Percentiles rank a stretch among this genome's conserved stretches.
These are phyloP conservation scores for Tuber microsphaerosporum DNA, from an alignment of 495 filamentous ascomycete species.

Conservation along the genomic window DNA sequence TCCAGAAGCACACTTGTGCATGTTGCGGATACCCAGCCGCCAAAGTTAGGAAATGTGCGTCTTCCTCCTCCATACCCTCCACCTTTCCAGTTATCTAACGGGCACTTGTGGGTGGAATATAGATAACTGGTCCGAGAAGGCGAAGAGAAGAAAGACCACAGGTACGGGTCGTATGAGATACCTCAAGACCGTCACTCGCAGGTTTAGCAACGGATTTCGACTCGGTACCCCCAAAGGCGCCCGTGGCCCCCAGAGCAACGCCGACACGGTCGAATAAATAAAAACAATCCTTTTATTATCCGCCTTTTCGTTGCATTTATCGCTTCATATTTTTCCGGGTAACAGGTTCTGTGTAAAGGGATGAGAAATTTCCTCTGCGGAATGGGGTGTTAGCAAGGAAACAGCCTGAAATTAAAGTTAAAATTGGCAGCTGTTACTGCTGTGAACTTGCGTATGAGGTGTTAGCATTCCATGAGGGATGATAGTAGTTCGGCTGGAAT, in stretches of 20 bases:
- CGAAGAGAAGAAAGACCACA: constrained; percentile 98
- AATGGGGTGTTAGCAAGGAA: neutral
- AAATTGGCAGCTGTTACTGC: neutral
- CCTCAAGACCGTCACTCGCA: constrained; percentile 80
- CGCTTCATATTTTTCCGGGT: neutral
- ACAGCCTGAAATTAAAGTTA: neutral
- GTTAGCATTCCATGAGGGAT: neutral
- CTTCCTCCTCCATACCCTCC: constrained; percentile 16
- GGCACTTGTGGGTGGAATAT: constrained; percentile 37
- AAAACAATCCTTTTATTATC: constrained; percentile 17
- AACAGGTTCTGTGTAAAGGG: constrained; percentile 4
- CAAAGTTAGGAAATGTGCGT: constrained; percentile 97
- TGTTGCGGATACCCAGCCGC: constrained; percentile 96
- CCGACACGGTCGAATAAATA: constrained; percentile 40
- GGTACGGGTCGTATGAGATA: constrained; percentile 88
- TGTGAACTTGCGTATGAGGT: neutral
- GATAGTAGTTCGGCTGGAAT: neutral
- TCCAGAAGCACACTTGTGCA: constrained; percentile 97
- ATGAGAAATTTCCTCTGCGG: neutral
- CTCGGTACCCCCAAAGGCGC: constrained; percentile 79
- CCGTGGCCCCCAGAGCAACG: constrained; percentile 50
- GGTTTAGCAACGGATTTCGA: constrained; percentile 95
- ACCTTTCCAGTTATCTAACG: neutral
- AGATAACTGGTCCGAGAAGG: constrained; percentile 99
- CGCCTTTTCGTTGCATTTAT: constrained; percentile 10